Conservation (phyloP, 129 eudicot genomes). For the Helianthus annuus region DNA sequence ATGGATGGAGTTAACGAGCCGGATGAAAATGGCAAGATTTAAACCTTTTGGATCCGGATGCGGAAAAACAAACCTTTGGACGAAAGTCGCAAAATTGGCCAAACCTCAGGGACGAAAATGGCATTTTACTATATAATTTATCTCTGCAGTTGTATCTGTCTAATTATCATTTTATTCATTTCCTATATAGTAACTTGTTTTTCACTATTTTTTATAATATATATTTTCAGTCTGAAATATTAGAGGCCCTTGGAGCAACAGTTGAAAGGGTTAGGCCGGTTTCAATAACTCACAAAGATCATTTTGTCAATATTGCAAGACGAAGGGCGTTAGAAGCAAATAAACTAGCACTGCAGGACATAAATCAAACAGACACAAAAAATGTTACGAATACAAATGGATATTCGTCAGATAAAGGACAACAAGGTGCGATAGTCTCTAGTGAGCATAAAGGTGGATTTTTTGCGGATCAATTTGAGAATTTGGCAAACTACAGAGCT, state of each 20-base stretch:
- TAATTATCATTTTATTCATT: neutral
- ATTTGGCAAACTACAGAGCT: constrained; percentile 86
- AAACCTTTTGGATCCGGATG: too few relatives aligned
- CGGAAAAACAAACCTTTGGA: too few relatives aligned
- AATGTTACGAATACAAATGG: constrained; percentile 44
- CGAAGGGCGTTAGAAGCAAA: constrained; percentile 92
- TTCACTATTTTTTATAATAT: neutral
- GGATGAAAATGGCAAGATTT: too few relatives aligned
- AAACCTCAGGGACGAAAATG: too few relatives aligned
- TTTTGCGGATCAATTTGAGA: constrained; percentile 96
- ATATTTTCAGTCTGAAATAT: constrained; percentile 72
- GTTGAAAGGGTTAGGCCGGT: constrained; percentile 99
- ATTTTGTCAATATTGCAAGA: constrained; percentile 87
- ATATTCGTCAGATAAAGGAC: constrained; percentile 27
- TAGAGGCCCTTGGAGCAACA: constrained; percentile 96
- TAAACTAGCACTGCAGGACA: constrained; percentile 43
- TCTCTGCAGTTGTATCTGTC: neutral
- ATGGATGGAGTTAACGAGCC: too few relatives aligned
- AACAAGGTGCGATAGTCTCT: constrained; percentile 23
- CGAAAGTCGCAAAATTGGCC: too few relatives aligned
- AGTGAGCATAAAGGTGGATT: constrained; percentile 75
- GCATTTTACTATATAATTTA: too few relatives aligned
- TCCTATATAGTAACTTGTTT: neutral
- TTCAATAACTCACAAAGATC: constrained; percentile 93
- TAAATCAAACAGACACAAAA: constrained; percentile 23